phyloP scores from a whole-genome alignment of 352 stramenopile genomes.

The Globisporangium solare region DNA sequence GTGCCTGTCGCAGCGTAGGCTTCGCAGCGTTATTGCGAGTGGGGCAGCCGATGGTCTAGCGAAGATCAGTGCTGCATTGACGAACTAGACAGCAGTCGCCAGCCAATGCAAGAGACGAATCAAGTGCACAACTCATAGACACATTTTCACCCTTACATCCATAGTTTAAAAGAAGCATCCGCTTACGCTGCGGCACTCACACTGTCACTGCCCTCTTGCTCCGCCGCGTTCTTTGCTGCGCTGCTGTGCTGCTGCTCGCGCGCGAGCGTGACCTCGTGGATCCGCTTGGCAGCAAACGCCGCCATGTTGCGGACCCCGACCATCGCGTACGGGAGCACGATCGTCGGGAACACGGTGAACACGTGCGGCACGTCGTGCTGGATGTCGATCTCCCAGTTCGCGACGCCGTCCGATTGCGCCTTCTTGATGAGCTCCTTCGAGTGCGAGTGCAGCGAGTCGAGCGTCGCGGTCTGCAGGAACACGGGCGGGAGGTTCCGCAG shows the following conservation, averaged over 20 bases:
- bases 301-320: slow-evolving; percentile 39
- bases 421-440: slow-evolving; percentile 20
- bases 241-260: not conserved
- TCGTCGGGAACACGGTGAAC: slow-evolving; percentile 48
- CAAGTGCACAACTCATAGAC: too few species aligned
- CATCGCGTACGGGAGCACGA: slow-evolving; percentile 41
- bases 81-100: too few species aligned
- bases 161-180: too few species aligned
- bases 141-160: too few species aligned
- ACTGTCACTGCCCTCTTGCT: not conserved
- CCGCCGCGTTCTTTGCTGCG: not conserved
- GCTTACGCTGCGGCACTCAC: too few species aligned
- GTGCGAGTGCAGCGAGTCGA: slow-evolving; percentile 29
- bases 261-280: slow-evolving; percentile 3
- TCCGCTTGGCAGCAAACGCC: slow-evolving; percentile 31
- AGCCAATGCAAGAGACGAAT: too few species aligned
- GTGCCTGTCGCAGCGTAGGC: too few species aligned
- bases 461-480: slow-evolving; percentile 27
- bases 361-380: slow-evolving; percentile 56
- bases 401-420: slow-evolving; percentile 13
- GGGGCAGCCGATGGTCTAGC: too few species aligned
- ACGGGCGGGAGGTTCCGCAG: slow-evolving; percentile 27
- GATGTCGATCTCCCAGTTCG: slow-evolving; percentile 29
- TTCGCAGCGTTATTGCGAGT: too few species aligned
- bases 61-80: too few species aligned